Base-by-base conservation (phyloP, 495 filamentous ascomycete genomes). In the Aspergillus campestris region DNA sequence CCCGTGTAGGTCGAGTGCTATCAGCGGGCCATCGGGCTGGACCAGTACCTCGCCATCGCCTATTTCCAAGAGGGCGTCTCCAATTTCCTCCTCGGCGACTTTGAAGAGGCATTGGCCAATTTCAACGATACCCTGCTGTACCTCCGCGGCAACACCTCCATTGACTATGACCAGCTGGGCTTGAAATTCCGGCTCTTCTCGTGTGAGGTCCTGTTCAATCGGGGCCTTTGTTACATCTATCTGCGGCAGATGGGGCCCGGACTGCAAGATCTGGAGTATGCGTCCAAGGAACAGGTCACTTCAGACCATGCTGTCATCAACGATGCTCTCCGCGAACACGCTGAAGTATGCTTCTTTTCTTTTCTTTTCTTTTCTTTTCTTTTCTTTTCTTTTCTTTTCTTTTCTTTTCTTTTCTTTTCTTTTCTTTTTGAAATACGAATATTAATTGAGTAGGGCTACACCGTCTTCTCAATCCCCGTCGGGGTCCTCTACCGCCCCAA, bases 11-110 rank as follows among this genome's bases (percentile, higher is more conserved):
- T 97, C 51, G 83, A 94, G 64, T 94, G 83, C 66, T 99, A 96
- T 62, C 89, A 95, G 65, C 81, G 83, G 52, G 89, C 94, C 14
- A 80, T 95, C 51, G 74, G 81, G 39, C 73, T 95, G 32, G 92
- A 99, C 61, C 83, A 88, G 52, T 99, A 95, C 56, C 84, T 99
- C 14, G 92, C 92, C 38, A 87, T 99, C 40, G 94, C 92, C 28
- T 99, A 96, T 62, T 99, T 99, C 66, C 92, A 99, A 57, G 87
- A 97, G 66, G 92, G 92, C 24, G 92, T 99, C 1, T 97, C 94
- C 31, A 99, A 97, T 65, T 99, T 99, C 70, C 70, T 99, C 40
- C 75, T 96, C 31, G 90, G 89, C 44, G 94, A 99, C 62, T 99
- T 96, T 60, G 90, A 96, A 57, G 94, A 97, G 65, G 92, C 92